phyloP scores from a whole-genome alignment of 495 filamentous ascomycete species.

The Tuber indicum region DNA sequence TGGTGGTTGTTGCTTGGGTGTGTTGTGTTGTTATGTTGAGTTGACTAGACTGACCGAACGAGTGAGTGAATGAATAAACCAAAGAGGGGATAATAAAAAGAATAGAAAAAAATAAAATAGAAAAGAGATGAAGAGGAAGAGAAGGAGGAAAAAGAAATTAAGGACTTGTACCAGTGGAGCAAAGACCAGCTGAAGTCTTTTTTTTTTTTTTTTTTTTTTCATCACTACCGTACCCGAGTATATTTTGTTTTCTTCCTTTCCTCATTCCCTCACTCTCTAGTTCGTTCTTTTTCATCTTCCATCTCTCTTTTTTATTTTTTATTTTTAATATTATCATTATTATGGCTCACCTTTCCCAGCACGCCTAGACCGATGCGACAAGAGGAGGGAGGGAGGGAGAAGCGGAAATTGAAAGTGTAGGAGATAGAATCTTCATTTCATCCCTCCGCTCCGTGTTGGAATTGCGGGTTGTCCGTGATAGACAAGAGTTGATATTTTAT shows the following conservation, averaged over 20 bases:
- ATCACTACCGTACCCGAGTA: not conserved
- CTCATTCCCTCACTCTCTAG: constrained; percentile 2
- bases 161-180: constrained; percentile 1
- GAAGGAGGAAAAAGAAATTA: constrained; percentile 15
- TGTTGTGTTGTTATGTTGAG: constrained; percentile 1
- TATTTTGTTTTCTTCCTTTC: constrained; percentile 12
- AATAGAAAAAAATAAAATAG: constrained; percentile 24
- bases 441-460: not conserved
- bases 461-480: not conserved
- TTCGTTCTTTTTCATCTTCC: constrained; percentile 6
- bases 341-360: constrained; percentile 6
- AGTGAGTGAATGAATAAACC: not conserved
- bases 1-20: constrained; percentile 3
- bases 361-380: constrained; percentile 21
- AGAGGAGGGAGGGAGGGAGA: constrained; percentile 4
- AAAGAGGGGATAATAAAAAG: constrained; percentile 1
- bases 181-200: constrained; percentile 7
- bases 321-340: not conserved
- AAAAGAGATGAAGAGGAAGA: constrained; percentile 7
- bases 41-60: not conserved
- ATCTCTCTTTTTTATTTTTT: constrained; percentile 14
- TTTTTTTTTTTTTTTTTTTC: constrained; percentile 3
- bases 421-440: not conserved
- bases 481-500: constrained; percentile 4
- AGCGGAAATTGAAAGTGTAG: not conserved